These are phyloP conservation scores for Dissoconium aciculare DNA, from an alignment of 2,329 filamentous ascomycete genomes.

Conservation along the genomic window DNA sequence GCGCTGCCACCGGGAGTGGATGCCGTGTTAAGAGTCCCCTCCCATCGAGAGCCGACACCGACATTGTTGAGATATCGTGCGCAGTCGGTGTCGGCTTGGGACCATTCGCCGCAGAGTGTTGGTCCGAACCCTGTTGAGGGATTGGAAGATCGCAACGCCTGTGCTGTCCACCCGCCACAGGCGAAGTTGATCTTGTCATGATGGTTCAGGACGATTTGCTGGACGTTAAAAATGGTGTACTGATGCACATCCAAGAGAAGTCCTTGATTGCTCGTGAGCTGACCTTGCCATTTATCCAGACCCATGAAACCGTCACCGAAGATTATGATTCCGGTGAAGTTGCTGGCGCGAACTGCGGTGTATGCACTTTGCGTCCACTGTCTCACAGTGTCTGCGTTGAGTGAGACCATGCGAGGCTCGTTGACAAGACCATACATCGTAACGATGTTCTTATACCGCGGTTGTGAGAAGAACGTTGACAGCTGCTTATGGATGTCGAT, in stretches of 20 bases:
- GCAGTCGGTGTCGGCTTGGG: slow-evolving; percentile 93
- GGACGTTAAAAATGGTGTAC: slow-evolving; percentile 93
- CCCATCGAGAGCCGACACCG: slow-evolving; percentile 76
- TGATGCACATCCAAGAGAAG: slow-evolving; percentile 94
- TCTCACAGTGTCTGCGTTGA: slow-evolving; percentile 53
- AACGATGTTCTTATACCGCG: slow-evolving; percentile 81
- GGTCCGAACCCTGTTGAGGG: slow-evolving; percentile 71
- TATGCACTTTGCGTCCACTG: slow-evolving; percentile 67
- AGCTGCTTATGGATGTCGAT: slow-evolving; percentile 78
- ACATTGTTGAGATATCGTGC: slow-evolving; percentile 78
- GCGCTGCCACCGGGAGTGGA: slow-evolving; percentile 36
- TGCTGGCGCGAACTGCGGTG: slow-evolving; percentile 58
- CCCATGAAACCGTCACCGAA: slow-evolving; percentile 95
- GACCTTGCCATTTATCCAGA: slow-evolving; percentile 75
- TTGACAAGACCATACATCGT: slow-evolving; percentile 90
- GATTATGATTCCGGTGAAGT: slow-evolving; percentile 55
- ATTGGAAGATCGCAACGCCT: slow-evolving; percentile 59
- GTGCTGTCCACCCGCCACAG: slow-evolving; percentile 71
- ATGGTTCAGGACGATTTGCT: slow-evolving; percentile 71
- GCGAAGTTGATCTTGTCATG: slow-evolving; percentile 73
- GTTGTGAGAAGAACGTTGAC: slow-evolving; percentile 82
- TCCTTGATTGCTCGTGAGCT: slow-evolving; percentile 54
- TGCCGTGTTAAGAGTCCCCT: slow-evolving; percentile 59
- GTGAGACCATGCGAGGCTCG: slow-evolving; percentile 67
- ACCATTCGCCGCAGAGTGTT: slow-evolving; percentile 93